phyloP scores from a whole-genome alignment of 345 rosid species.

The Limnanthes douglasii region DNA sequence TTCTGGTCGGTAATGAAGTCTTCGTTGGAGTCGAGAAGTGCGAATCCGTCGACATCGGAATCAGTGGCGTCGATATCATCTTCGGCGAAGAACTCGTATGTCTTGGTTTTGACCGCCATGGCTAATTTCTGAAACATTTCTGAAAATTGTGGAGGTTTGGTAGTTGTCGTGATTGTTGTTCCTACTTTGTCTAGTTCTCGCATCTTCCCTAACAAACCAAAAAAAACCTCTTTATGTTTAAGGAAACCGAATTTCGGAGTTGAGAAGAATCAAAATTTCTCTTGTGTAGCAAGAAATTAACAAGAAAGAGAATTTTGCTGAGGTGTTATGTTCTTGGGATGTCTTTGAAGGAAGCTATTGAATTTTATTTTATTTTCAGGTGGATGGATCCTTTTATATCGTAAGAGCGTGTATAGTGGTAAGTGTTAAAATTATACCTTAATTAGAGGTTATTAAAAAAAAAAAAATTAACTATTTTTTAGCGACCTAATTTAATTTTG shows the following conservation, averaged over 20 bases:
- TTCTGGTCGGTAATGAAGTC: conserved; percentile 89
- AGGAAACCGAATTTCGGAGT: neutral
- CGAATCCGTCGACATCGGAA: conserved; percentile 26
- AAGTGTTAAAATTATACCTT: no score
- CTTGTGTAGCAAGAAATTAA: neutral
- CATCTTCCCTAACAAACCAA: conserved; percentile 9
- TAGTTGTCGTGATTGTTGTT: conserved; percentile 11
- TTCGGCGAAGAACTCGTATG: conserved; percentile 80
- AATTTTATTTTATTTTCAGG: no score
- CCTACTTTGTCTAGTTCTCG: conserved; percentile 28
- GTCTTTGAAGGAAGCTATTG: conserved; percentile 59
- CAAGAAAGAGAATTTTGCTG: neutral
- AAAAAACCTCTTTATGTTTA: neutral
- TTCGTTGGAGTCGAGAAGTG: conserved; percentile 73
- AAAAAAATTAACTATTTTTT: no score
- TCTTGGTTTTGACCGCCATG: conserved; percentile 76
- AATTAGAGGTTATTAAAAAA: no score
- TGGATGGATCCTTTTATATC: no score
- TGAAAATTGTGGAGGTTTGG: conserved; percentile 64
- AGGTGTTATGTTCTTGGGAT: conserved; percentile 28
- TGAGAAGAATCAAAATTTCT: conserved; percentile 3
- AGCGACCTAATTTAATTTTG: no score
- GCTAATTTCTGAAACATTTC: conserved; percentile 94
- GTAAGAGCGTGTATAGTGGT: no score
- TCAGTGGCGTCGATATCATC: conserved; percentile 21